Conservation (phyloP, 2,329 filamentous ascomycete genomes). For the Talaromyces amestolkiae region DNA sequence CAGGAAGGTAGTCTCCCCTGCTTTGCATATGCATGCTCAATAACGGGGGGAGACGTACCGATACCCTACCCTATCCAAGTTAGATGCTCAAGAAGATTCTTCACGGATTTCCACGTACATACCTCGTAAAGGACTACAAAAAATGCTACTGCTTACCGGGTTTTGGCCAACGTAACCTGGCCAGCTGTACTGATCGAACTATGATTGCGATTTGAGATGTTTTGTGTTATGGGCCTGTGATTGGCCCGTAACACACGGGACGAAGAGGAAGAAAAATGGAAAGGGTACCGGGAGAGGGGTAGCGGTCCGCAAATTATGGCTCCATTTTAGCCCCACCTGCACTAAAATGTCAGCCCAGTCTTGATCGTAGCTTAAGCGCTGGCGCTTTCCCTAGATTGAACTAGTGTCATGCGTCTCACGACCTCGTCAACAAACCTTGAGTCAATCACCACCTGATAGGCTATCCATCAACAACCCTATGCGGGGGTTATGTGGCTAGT, state of each 20-base stretch:
- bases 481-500: slow-evolving; percentile 11
- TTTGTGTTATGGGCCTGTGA: neutral
- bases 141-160: neutral
- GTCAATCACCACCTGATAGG: slow-evolving; percentile 6
- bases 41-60: neutral
- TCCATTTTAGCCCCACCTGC: neutral
- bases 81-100: neutral
- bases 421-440: neutral
- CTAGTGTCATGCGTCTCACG: neutral
- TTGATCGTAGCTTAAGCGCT: neutral
- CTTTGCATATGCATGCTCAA: slow-evolving; percentile 10
- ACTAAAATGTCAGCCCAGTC: neutral
- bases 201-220: neutral
- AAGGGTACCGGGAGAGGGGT: slow-evolving; percentile 6
- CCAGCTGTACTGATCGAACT: neutral
- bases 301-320: neutral
- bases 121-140: neutral
- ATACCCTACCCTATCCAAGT: neutral
- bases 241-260: neutral
- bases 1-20: neutral
- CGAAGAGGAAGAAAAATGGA: neutral
- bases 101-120: neutral
- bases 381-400: neutral
- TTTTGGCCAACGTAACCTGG: neutral
- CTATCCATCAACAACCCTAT: slow-evolving; percentile 1